Percentiles rank a stretch among this genome's conserved stretches.
Evolutionary conservation across 2,329 filamentous ascomycete species (phyloP).

Genomic region (Acephala macrosclerotiorum): DNA sequence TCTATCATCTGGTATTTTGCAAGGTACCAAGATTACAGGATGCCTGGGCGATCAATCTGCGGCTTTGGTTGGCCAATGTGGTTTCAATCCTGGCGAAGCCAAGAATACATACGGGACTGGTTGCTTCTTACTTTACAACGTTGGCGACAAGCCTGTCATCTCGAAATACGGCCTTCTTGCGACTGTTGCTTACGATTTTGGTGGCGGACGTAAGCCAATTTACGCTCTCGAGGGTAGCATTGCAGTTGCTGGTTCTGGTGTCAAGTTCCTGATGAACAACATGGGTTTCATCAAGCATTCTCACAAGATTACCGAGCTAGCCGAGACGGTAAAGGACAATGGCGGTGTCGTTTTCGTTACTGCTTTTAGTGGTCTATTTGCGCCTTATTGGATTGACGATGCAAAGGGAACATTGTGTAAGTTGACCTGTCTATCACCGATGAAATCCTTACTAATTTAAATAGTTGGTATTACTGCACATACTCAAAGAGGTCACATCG

Average conservation of each 20-base stretch:
- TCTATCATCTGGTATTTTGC: slow-evolving; percentile 66
- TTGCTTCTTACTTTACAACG: slow-evolving; percentile 85
- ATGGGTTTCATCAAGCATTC: slow-evolving; percentile 67
- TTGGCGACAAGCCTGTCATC: slow-evolving; percentile 80
- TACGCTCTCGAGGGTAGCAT: slow-evolving; percentile 82
- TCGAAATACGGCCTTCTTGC: slow-evolving; percentile 79
- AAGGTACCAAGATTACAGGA: slow-evolving; percentile 75
- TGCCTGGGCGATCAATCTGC: slow-evolving; percentile 85
- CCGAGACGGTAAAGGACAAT: slow-evolving; percentile 69
- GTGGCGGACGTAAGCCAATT: slow-evolving; percentile 66
- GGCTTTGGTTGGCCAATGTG: slow-evolving; percentile 81
- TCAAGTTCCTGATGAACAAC: slow-evolving; percentile 76
- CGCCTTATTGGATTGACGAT: slow-evolving; percentile 80
- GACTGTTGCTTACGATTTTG: slow-evolving; percentile 81
- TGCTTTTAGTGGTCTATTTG: slow-evolving; percentile 76
- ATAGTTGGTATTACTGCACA: slow-evolving; percentile 72
- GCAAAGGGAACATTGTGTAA: slow-evolving; percentile 73
- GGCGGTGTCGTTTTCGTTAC: slow-evolving; percentile 76
- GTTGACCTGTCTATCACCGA: slow-evolving; percentile 38
- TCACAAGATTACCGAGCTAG: slow-evolving; percentile 69
- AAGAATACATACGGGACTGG: slow-evolving; percentile 91
- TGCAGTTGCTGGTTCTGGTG: slow-evolving; percentile 77
- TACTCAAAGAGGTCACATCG: slow-evolving; percentile 74
- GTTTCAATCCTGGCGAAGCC: slow-evolving; percentile 76
- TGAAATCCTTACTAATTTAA: slow-evolving; percentile 21